These are phyloP conservation scores for Diaporthe sp. DNA, from an alignment of 2,329 filamentous ascomycete genomes.

Conservation along the genomic window DNA sequence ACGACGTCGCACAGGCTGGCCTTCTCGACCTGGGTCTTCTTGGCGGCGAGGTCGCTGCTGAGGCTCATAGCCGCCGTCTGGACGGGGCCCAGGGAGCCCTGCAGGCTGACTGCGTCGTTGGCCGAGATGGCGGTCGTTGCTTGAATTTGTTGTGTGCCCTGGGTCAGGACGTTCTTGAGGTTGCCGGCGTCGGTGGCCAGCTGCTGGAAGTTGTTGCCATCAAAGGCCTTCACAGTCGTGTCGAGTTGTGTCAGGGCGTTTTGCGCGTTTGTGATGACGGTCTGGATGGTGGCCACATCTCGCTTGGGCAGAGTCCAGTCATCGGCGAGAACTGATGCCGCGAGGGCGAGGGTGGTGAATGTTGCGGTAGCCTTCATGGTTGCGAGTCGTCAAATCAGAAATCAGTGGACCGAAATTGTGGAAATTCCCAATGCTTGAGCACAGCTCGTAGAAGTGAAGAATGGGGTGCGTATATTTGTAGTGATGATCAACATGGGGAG, in stretches of 20 bases:
- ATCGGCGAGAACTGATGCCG: constrained; percentile 43
- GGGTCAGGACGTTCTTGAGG: constrained; percentile 45
- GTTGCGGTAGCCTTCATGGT: constrained; percentile 38
- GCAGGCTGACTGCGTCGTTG: constrained; percentile 42
- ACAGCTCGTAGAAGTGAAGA: constrained; percentile 12
- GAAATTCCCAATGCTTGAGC: not conserved
- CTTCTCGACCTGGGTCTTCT: constrained; percentile 49
- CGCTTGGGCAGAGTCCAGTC: constrained; percentile 43
- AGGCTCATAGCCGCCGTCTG: constrained; percentile 48
- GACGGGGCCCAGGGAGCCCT: constrained; percentile 43
- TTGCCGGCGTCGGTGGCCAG: constrained; percentile 45
- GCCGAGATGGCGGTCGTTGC: constrained; percentile 34
- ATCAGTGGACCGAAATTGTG: not conserved
- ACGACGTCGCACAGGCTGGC: constrained; percentile 48
- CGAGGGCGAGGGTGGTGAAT: constrained; percentile 45
- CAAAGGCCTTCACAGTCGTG: constrained; percentile 48
- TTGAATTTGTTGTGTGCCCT: constrained; percentile 34
- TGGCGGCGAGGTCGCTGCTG: constrained; percentile 46
- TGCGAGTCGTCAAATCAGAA: constrained; percentile 34
- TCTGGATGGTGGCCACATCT: constrained; percentile 46
- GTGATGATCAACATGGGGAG: constrained; percentile 29
- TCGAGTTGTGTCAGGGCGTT: constrained; percentile 48
- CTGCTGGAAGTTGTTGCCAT: constrained; percentile 44
- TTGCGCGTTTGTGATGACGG: constrained; percentile 45
- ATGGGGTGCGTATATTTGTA: not conserved